Evolutionary conservation across 2,329 filamentous ascomycete species (phyloP).

Genomic region (Didymella sp.): DNA sequence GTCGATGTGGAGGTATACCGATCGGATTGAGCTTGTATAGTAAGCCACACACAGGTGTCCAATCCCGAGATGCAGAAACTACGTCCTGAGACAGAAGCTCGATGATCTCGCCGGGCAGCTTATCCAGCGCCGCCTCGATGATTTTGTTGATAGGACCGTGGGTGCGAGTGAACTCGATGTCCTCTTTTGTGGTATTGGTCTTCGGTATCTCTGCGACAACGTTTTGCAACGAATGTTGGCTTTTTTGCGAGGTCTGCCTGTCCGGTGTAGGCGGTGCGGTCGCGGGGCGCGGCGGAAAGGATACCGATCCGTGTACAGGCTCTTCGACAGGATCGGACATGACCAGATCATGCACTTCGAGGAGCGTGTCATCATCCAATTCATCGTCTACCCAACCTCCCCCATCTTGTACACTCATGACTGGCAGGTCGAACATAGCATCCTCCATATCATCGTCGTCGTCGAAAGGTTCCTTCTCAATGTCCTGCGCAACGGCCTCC

Average conservation of each 20-base stretch:
- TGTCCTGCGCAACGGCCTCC: conserved; percentile 29
- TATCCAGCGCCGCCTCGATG: conserved; percentile 34
- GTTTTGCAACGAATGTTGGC: neutral
- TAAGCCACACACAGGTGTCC: conserved; percentile 37
- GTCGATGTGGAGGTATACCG: conserved; percentile 43
- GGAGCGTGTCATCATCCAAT: conserved; percentile 43
- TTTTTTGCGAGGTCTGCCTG: neutral
- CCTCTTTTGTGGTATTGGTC: neutral
- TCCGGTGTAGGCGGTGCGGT: conserved; percentile 10
- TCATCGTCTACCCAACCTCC: conserved; percentile 40
- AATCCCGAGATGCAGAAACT: conserved; percentile 27
- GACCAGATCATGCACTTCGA: conserved; percentile 38
- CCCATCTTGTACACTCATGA: conserved; percentile 3
- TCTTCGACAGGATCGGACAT: conserved; percentile 37
- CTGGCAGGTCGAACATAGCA: conserved; percentile 24
- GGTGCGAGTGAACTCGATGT: conserved; percentile 29
- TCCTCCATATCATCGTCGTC: conserved; percentile 29
- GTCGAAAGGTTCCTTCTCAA: conserved; percentile 46
- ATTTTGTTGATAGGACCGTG: conserved; percentile 43
- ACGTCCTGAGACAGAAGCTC: conserved; percentile 45
- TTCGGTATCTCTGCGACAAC: neutral
- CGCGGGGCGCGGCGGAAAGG: conserved; percentile 1
- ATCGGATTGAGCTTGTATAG: conserved; percentile 44
- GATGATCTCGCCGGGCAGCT: conserved; percentile 37
- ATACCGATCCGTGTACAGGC: neutral